Conservation (phyloP, 352 stramenopile genomes). For the Pythium aquatile region DNA sequence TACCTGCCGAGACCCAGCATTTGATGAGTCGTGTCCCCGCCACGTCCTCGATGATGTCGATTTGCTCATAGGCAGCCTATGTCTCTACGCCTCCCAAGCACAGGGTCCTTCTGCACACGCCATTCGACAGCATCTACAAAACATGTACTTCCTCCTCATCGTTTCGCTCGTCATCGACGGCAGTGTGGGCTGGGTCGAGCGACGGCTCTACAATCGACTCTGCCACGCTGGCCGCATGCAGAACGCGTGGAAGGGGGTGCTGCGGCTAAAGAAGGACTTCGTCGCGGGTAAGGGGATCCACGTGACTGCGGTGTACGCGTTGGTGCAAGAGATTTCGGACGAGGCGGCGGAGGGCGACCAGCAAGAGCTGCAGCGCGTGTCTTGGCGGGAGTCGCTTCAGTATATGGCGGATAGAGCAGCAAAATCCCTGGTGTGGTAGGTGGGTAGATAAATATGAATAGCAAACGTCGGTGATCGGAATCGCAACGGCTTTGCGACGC, state of each 20-base stretch:
- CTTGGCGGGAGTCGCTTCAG: constrained; percentile 30
- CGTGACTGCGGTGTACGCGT: constrained; percentile 31
- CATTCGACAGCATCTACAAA: constrained; percentile 33
- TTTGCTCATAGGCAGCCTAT: constrained; percentile 29
- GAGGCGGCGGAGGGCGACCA: constrained; percentile 8
- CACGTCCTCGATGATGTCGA: constrained; percentile 44
- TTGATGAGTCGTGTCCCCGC: constrained; percentile 25
- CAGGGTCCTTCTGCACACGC: not conserved
- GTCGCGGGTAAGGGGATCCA: constrained; percentile 38
- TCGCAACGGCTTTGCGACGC: not conserved
- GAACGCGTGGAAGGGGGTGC: constrained; percentile 38
- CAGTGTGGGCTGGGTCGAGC: constrained; percentile 43
- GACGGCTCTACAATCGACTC: constrained; percentile 38
- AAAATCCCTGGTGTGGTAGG: constrained; percentile 34
- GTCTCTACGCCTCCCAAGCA: constrained; percentile 17
- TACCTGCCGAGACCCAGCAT: no score
- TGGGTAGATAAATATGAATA: not conserved
- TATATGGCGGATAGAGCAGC: constrained; percentile 32
- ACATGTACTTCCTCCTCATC: constrained; percentile 48
- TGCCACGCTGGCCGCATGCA: constrained; percentile 39
- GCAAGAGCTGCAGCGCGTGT: constrained; percentile 15
- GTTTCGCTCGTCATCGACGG: constrained; percentile 45
- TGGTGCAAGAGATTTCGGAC: constrained; percentile 23
- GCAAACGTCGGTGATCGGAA: no score
- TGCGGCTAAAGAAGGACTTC: constrained; percentile 41